Evolutionary conservation across 805 yeast species (phyloP), one percentile per base, ranked within the genome.

Genomic region (Myxozyma monticola): DNA sequence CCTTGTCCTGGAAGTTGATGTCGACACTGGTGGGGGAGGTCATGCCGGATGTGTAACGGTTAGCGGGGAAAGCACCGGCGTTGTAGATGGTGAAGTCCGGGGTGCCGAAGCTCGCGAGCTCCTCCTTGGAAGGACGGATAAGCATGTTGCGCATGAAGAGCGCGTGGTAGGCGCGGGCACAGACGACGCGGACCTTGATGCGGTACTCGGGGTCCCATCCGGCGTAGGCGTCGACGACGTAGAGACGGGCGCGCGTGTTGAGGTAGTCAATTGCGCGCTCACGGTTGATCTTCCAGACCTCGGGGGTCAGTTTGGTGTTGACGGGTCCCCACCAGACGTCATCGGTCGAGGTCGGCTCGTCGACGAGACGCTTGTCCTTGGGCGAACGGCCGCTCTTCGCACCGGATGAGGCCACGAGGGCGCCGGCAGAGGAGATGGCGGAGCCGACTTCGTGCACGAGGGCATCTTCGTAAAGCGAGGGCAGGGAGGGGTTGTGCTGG

Each of bases 291-390:
- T 81, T 80, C 98, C 98, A 91, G 20, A 96, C 89, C 68, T 84
- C 83, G 72, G 88, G 96, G 54, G 88, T 85, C 62, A 91, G 90
- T 73, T 91, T 87, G 74, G 86, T 88, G 76, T 91, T 91, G 61
- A 91, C 99, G 1, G 98, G 98, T 22, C 99, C 99, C 99, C 99
- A 91, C 99, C 99, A 91, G 63, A 91, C 81, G 66, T 90, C 76
- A 51, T 87, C 78, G 54, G 78, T 72, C 34, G 96, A 88, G 44
- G 93, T 78, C 62, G 80, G 85, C 76, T 93, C 98, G 65, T 90
- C 97, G 57, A 91, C 97, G 69, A 91, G 88, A 75, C 99, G 86
- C 73, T 91, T 91, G 75, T 91, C 99, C 76, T 86, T 87, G 69
- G 99, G 99, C 30, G 97, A 91, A 74, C 99, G 85, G 65, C 99